Evolutionary conservation across 1,139 yeast species (phyloP), one percentile per base, ranked within the genome.

Genomic region (Yamadazyma membranifaciens): DNA sequence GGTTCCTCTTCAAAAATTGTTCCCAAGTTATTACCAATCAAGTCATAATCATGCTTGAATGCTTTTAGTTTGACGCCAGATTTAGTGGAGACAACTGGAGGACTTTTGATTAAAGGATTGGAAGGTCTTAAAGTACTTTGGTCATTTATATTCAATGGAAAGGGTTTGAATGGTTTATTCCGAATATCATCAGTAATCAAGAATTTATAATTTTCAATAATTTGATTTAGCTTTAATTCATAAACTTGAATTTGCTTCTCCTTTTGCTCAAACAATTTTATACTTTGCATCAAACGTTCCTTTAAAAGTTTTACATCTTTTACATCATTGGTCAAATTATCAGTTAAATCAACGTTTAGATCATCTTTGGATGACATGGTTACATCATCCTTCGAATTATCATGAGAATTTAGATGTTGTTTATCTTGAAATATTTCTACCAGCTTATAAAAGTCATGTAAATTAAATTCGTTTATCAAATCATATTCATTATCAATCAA

Each of bases 1-100:
- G 35, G 34, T 4, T 33, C 24, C 3, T 32, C 38, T 31, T 39
- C 38, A 27, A 36, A 39, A 15, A 41, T 39, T 6, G 43, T 40
- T 11, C 34, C 37, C 5, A 39, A 31, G 10, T 30, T 27, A 11
- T 28, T 35, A 9, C 34, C 34, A 13, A 27, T 33, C 35, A n/a
- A 29, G 13, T 25, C 12, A 30, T 29, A 31, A 11, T 27, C 14
- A 7, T 6, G 24, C 28, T 15, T 12, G 13, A 20, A 17, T 34
- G 31, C 7, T 10, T 28, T n/a, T 11, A 12, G 12, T 28, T 14
- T n/a, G 14, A 14, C 9, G 5, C 11, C 26, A 17, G 13, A 15
- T 34, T 29, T 9, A 11, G 24, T 46, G 37, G 36, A 41, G 42
- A 36, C 48, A 45, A 40, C 44, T 20, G 24, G 41, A 33, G 47